These are phyloP conservation scores for Rhododendron molle DNA, from an alignment of 148 eudicot genomes.

Conservation along the genomic window DNA sequence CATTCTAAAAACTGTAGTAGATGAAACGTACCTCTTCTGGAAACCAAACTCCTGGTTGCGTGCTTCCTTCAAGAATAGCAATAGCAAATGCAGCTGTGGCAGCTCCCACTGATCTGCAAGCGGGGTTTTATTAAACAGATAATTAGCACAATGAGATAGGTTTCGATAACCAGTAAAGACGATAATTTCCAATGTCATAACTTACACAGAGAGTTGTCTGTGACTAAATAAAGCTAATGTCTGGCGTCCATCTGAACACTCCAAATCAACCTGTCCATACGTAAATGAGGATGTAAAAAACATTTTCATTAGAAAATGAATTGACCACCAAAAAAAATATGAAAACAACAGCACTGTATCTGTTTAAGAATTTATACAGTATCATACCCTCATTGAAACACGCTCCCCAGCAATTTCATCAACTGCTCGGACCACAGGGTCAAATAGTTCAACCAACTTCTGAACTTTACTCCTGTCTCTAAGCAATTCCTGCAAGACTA, in stretches of 20 bases:
- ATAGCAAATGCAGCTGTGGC: slow-evolving; percentile 80
- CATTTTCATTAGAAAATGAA: neutral
- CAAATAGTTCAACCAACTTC: slow-evolving; percentile 71
- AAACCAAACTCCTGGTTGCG: slow-evolving; percentile 96
- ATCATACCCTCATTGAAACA: slow-evolving; percentile 90
- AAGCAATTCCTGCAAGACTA: slow-evolving; percentile 63
- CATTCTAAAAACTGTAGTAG: neutral
- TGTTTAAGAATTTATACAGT: neutral
- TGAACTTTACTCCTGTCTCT: slow-evolving; percentile 79
- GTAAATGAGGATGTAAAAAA: neutral
- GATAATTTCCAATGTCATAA: neutral
- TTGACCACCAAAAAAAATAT: neutral
- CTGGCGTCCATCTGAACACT: slow-evolving; percentile 67
- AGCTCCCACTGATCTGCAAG: slow-evolving; percentile 75
- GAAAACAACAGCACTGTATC: neutral
- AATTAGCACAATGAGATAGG: neutral
- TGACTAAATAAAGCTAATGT: slow-evolving; percentile 85
- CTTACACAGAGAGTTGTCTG: slow-evolving; percentile 71
- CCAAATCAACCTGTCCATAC: slow-evolving; percentile 80
- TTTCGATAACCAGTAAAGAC: neutral
- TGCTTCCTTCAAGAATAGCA: slow-evolving; percentile 89
- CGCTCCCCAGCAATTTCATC: slow-evolving; percentile 84
- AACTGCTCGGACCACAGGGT: slow-evolving; percentile 74
- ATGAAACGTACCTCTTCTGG: slow-evolving; percentile 84
- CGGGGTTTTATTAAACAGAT: neutral